Conservation (phyloP, 2,329 filamentous ascomycete species). For the Neospermospora avenae region DNA sequence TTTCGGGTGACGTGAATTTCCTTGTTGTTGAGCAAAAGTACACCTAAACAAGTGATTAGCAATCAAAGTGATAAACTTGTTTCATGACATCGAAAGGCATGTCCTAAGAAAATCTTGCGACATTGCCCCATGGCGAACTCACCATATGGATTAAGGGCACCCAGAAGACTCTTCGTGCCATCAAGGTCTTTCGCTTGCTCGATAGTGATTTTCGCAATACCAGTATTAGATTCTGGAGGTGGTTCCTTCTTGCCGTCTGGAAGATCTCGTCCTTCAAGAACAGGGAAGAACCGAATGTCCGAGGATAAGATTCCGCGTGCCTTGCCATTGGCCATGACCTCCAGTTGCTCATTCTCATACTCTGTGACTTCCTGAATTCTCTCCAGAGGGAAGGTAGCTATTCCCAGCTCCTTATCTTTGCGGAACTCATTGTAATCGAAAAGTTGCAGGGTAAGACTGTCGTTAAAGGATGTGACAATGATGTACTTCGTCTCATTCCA, state of each 20-base stretch:
- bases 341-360: slow-evolving; percentile 80
- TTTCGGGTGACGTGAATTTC: slow-evolving; percentile 87
- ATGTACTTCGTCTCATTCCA: slow-evolving; percentile 98
- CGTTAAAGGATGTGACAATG: slow-evolving; percentile 86
- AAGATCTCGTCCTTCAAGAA: slow-evolving; percentile 68
- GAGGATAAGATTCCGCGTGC: slow-evolving; percentile 73
- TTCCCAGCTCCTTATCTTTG: slow-evolving; percentile 93
- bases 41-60: slow-evolving; percentile 21
- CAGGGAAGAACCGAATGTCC: slow-evolving; percentile 93
- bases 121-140: too few relatives aligned
- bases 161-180: slow-evolving; percentile 85
- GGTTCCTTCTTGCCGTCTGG: slow-evolving; percentile 77
- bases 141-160: slow-evolving; percentile 87
- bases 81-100: too few relatives aligned
- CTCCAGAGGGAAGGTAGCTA: slow-evolving; percentile 81
- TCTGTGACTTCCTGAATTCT: slow-evolving; percentile 72
- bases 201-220: slow-evolving; percentile 88
- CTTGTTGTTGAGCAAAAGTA: slow-evolving; percentile 86
- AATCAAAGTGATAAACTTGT: too few relatives aligned
- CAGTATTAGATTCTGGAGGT: slow-evolving; percentile 84
- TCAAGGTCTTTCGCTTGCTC: slow-evolving; percentile 97
- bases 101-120: too few relatives aligned
- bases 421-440: slow-evolving; percentile 95
- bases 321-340: slow-evolving; percentile 81
- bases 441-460: slow-evolving; percentile 78